phyloP scores from a whole-genome alignment of 2,329 filamentous ascomycete genomes.

The Beauveria rudraprayagi region DNA sequence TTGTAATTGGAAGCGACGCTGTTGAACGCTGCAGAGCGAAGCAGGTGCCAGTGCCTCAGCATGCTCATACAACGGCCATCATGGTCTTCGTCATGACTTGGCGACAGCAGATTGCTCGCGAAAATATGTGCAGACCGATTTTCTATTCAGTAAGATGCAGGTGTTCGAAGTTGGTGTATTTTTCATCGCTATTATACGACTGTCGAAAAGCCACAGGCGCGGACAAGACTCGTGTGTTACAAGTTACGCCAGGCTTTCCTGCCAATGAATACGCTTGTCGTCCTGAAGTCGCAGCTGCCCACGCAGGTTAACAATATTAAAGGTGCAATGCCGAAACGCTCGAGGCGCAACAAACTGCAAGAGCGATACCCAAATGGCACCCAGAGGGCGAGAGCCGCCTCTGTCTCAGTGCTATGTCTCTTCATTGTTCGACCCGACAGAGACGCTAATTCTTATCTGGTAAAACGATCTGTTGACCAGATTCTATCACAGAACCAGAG shows the following conservation, averaged over 20 bases:
- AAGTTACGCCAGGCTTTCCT: neutral
- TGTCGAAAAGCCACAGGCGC: neutral
- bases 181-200: neutral
- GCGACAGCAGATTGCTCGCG: no score
- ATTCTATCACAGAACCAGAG: neutral
- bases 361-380: neutral
- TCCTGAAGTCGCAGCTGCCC: neutral
- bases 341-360: no score
- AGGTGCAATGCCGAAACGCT: neutral
- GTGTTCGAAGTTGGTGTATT: no score
- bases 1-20: neutral
- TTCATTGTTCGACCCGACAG: neutral
- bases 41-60: no score
- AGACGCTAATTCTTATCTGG: neutral
- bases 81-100: no score
- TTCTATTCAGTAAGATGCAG: no score
- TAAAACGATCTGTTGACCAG: neutral
- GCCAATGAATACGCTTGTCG: neutral
- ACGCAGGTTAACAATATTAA: neutral
- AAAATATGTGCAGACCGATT: no score
- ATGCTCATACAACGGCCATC: no score
- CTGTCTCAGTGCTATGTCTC: neutral
- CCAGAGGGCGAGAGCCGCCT: neutral
- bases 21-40: neutral
- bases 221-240: neutral